Evolutionary conservation across 192 early-diverging fungal genomes (phyloP), one percentile per base, ranked within the genome.

Genomic region (Umbelopsis sp.): DNA sequence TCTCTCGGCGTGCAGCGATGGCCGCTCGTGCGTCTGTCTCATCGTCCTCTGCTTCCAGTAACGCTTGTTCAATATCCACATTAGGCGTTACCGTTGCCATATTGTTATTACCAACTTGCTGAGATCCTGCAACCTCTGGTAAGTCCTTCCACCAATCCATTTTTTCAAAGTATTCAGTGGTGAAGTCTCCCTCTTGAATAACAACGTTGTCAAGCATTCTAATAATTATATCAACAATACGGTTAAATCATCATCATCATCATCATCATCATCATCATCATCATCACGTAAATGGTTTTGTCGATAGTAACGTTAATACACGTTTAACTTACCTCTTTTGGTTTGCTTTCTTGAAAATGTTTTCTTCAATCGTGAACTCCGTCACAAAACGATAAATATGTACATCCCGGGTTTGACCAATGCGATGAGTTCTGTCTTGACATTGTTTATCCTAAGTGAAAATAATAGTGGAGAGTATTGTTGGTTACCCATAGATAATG

Each of bases 131-230:
- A 26, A 82, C 79, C 50, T 90, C 88, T 21, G 83, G 85, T 26
- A 90, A 47, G 65, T 87, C 86, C 22, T 83, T 77, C 68, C 86
- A 81, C 90, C 90, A 91, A 62, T 90, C 84, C 75, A 86, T 82
- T 52, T 82, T 83, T 59, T 86, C 75, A 44, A 90, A 83, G 36
- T 82, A 91, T 34, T 86, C 88, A 20, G 87, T 89, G 4, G 88
- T 92, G 73, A 95, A 94, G 11, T 82, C 86, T 34, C 91, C 92
- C 65, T 92, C 88, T 72, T 90, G 90, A 50, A 95, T 93, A 10
- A 95, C 89, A 7, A 94, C 78, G 56, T 93, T 85, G 76, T 93
- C 91, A 3, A 95, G 81, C 82, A 89, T 83, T 41, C 90, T 80
- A 68, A 43, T 31, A 44, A 44, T 16, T 24, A 22, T 5, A n/a